Base-by-base conservation (phyloP, 2,329 filamentous ascomycete species). In the Calonectria hongkongensis region DNA sequence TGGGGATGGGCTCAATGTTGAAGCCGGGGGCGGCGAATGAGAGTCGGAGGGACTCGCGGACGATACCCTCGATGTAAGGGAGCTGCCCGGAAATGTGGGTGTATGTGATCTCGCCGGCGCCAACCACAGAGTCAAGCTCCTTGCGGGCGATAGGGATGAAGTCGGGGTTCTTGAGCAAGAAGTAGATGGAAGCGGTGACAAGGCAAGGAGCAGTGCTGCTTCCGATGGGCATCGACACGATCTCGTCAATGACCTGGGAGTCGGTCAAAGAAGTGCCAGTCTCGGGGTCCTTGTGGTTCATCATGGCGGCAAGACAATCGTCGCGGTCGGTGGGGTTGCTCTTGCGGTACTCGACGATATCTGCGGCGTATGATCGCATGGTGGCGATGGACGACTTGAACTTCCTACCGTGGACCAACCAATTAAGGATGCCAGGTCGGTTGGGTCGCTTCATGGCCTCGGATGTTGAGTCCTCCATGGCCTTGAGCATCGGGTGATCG, bases 141-240 rank as follows among this genome's bases (percentile, higher is more conserved):
- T 85, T 80, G 50, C 91, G 87, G 0, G 89, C 90, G 43, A 82
- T 84, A 39, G 81, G 77, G n/a, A 90, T 82, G 0, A 83, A 85
- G 0, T 84, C 80, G 0, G 89, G 89, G 78, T 89, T 89, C 81
- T 87, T 87, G 1, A 88, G 74, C 2, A 92, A 83, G 64, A 89
- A 86, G 75, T 88, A 87, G 72, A 91, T 87, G 10, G 84, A 83
- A 9, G 82, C 85, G 73, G 82, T 84, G 73, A 89, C 79, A 77
- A 85, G 82, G 71, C 85, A 87, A 2, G 87, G 87, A 4, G 87
- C 85, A 0, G 88, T 89, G 79, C 85, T 87, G 80, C 85, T 88
- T 4, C 89, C 90, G 65, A 92, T 91, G 48, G 93, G 88, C 85
- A 94, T 93, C 2, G 89, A 89, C 66, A 94, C 89, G 75, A 94